Percentiles rank a stretch among this genome's conserved stretches.
Conservation (phyloP, 768 basidiomycete genomes). For the Roridomyces roridus region DNA sequence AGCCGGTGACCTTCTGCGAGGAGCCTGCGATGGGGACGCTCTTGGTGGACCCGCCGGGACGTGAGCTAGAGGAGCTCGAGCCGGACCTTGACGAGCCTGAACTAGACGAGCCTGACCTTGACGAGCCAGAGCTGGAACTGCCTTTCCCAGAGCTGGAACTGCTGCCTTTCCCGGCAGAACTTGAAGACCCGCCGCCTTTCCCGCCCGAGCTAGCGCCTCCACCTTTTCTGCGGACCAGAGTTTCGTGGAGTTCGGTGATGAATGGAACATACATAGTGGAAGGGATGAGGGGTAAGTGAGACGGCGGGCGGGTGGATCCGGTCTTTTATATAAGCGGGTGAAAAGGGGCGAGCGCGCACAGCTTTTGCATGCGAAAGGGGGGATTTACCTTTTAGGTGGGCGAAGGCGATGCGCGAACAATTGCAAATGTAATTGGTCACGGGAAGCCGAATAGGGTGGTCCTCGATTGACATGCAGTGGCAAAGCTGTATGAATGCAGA, state of each 20-base stretch:
- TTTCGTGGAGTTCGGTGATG: background rate
- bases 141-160: constrained; percentile 3
- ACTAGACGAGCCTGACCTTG: background rate
- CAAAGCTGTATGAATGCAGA: too few relatives aligned
- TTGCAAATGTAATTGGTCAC: too few relatives aligned
- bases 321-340: too few relatives aligned
- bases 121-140: background rate
- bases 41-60: constrained; percentile 22
- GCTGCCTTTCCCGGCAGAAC: too few relatives aligned
- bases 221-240: background rate
- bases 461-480: too few relatives aligned
- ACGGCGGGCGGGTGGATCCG: background rate
- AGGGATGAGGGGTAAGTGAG: too few relatives aligned
- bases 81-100: background rate
- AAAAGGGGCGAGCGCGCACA: too few relatives aligned
- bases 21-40: constrained; percentile 25
- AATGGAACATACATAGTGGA: background rate
- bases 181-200: too few relatives aligned
- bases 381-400: too few relatives aligned
- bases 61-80: background rate
- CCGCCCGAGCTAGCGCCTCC: background rate
- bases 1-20: constrained; percentile 30
- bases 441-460: too few relatives aligned
- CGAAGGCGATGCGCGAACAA: too few relatives aligned
- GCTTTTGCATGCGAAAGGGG: too few relatives aligned